A percentile compares a stretch with the other conserved stretches of the same genome.
phyloP scores from a whole-genome alignment of 495 filamentous ascomycete genomes.

The Durotheca rogersii region DNA sequence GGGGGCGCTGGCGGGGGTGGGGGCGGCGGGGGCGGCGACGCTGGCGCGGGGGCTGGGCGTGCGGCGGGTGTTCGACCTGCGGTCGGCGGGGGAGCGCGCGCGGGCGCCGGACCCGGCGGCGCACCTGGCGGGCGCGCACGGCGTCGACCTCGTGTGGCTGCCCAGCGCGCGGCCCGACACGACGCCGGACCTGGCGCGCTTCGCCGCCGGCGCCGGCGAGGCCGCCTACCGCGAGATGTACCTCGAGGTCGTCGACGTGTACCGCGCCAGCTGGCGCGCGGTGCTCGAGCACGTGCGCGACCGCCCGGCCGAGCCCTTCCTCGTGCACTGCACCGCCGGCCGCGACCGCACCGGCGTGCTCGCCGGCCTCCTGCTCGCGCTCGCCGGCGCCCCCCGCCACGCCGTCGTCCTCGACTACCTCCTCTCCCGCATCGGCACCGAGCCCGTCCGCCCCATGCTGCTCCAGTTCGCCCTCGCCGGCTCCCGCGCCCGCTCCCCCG shows the following conservation, averaged over 20 bases:
- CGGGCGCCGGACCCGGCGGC: slow-evolving; percentile 36
- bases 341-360: slow-evolving; percentile 67
- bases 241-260: slow-evolving; percentile 42
- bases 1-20: slow-evolving; percentile 45
- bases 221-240: slow-evolving; percentile 45
- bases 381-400: slow-evolving; percentile 51
- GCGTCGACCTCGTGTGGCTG: slow-evolving; percentile 45
- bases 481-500: slow-evolving; percentile 27
- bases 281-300: slow-evolving; percentile 44
- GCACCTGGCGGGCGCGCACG: slow-evolving; percentile 29
- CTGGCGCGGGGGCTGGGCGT: slow-evolving; percentile 43
- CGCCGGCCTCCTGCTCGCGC: slow-evolving; percentile 55
- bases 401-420: slow-evolving; percentile 54
- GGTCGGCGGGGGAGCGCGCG: slow-evolving; percentile 41
- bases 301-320: slow-evolving; percentile 34
- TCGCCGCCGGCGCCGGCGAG: slow-evolving; percentile 45
- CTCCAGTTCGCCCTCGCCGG: slow-evolving; percentile 41
- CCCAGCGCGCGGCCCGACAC: slow-evolving; percentile 34
- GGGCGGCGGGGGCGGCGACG: slow-evolving; percentile 37
- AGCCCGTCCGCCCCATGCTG: slow-evolving; percentile 46
- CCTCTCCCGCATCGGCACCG: slow-evolving; percentile 49
- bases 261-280: slow-evolving; percentile 36
- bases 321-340: slow-evolving; percentile 59
- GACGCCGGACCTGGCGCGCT: slow-evolving; percentile 34
- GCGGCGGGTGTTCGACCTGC: slow-evolving; percentile 45